Percentiles rank a stretch among this genome's conserved stretches.
phyloP scores from a whole-genome alignment of 1,284 basidiomycete genomes.

The Pisolithus thermaeus region DNA sequence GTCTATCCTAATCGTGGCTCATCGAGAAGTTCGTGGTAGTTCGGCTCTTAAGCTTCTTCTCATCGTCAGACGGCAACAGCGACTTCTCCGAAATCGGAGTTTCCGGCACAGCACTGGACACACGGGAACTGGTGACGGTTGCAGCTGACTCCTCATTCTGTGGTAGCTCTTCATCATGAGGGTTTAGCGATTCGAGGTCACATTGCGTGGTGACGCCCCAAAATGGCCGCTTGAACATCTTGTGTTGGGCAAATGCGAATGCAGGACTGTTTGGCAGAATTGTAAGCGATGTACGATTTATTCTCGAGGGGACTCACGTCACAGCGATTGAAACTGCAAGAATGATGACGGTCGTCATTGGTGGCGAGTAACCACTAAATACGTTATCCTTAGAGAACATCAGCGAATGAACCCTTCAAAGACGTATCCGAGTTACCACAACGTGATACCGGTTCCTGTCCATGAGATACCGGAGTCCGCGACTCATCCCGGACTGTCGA shows the following conservation, averaged over 20 bases:
- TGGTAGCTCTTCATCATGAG: conserved; percentile 11
- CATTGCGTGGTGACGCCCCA: conserved; percentile 9
- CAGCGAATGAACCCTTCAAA: neutral
- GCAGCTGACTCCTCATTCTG: conserved; percentile 16
- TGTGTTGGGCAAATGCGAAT: conserved; percentile 30
- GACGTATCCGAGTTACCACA: conserved; percentile 36
- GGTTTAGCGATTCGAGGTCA: conserved; percentile 21
- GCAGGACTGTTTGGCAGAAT: conserved; percentile 14
- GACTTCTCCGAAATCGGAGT: conserved; percentile 18
- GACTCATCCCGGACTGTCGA: conserved; percentile 55
- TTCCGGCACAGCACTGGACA: conserved; percentile 11
- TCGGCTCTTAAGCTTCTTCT: neutral
- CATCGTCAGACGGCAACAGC: conserved; percentile 3
- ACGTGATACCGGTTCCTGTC: conserved; percentile 55
- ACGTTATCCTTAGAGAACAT: conserved; percentile 37
- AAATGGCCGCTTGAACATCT: conserved; percentile 21
- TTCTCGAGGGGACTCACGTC: conserved; percentile 28
- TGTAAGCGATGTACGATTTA: neutral
- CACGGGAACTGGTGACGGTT: conserved; percentile 5
- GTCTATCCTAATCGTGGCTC: neutral
- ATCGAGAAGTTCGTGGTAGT: neutral
- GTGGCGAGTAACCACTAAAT: conserved; percentile 41
- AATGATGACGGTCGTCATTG: conserved; percentile 38
- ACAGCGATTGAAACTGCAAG: conserved; percentile 42
- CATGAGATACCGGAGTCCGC: conserved; percentile 55